Base-by-base conservation (phyloP, 2,329 filamentous ascomycete genomes). In the Stagonosporopsis tanaceti region DNA sequence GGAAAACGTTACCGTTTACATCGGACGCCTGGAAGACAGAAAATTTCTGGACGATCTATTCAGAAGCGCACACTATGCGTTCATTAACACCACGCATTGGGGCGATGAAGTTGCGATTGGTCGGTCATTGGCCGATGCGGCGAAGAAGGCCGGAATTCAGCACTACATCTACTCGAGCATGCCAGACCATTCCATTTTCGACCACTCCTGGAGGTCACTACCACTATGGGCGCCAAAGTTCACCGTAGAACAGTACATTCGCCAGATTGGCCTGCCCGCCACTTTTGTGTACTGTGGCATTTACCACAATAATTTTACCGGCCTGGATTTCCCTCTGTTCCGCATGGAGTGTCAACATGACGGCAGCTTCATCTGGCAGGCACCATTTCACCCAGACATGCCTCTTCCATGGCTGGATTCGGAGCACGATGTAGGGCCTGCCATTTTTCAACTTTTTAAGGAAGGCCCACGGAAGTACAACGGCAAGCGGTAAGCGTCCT, bases 251-350 rank as follows among this genome's bases (percentile, higher is more conserved):
- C 90, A 95, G 52, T 96, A 98, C 76, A 85, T 97, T 48, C 87
- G 91, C 56, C 86, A 92, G 73, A 85, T 97, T 38, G 88, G 88
- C 9, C 82, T 97, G 11, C 92, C 92, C 0, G 88, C 93, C 1
- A 98, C 94, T 0, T 98, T 97, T 76, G 89, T 97, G 64, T 97
- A 97, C 77, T 92, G 93, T 9, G 95, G 94, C 58, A 97, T 97
- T 69, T 99, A 98, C 82, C 97, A 98, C 83, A 98, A 98, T 79
- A 98, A 99, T 76, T 99, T 98, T 78, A 98, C 94, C 28, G 95
- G 91, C 44, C 83, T 97, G 30, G 88, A 87, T 1, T 98, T 97
- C 72, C 95, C 95, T 1, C 84, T 98, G 4, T 98, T 98, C 80
- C 95, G 93, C 79, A 96, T 97, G 90, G 92, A 96, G 62, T 81